Base-by-base conservation (phyloP, 129 eudicot species). In the Apium graveolens region DNA sequence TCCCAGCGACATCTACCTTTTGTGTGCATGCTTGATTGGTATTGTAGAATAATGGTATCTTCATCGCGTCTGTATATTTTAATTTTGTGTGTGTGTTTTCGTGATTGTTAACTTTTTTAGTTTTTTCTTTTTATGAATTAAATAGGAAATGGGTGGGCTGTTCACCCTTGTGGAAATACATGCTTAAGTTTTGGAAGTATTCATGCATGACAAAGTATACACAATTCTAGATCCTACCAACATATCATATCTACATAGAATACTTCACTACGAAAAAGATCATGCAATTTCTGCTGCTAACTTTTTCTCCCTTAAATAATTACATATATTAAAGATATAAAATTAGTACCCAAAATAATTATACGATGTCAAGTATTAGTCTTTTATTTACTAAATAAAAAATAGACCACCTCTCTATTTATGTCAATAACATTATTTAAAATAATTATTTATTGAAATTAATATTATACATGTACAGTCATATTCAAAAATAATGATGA, bases 161-260 rank as follows among this genome's bases (percentile, higher is more conserved):
- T 75, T 20, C 44, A 60, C 39, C 51, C 76, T 79, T 72, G 68
- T 32, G 75, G 73, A 24, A 68, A 85, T 70, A 32, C 81, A 38
- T 85, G 83, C 35, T 78, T 24, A 83, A 76, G 84, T 73, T 55
- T 63, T 41, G 82, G 77, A 55, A 75, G 82, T 65, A 74, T 88
- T 83, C 24, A 60, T 88, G 89, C 87, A 68, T 81, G 82, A 73
- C 73, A 88, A 85, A 85, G 91, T 79, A 76, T 78, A 85, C 80
- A 85, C 89, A 85, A 68, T 78, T 76, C 74, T 49, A 57, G 79
- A 83, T 80, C 70, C 81, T 69, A 74, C 31, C 31, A 81, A 68
- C 78, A 69, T 41, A 66, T 80, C 37, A 37, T 80, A 43, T 49
- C 17, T 43, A 65, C 53, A 32, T 76, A 74, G 76, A 49, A 27